These are phyloP conservation scores for Marasmius fiardii DNA, from an alignment of 1,284 basidiomycete genomes.

Conservation along the genomic window DNA sequence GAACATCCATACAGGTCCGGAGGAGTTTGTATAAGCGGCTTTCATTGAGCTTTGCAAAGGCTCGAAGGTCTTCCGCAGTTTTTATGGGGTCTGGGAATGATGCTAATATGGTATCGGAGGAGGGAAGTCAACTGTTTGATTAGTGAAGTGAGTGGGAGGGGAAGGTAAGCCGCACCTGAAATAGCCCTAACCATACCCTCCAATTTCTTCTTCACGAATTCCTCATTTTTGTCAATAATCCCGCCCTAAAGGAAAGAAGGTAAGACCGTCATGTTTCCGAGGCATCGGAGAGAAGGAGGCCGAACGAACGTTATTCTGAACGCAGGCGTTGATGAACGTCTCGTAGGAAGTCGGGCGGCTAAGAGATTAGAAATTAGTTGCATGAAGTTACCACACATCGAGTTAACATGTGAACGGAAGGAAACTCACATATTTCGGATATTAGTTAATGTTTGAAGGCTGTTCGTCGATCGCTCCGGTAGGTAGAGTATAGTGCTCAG, in stretches of 20 bases:
- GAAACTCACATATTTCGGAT: slow-evolving; percentile 54
- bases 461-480: slow-evolving; percentile 56
- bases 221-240: slow-evolving; percentile 77
- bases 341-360: slow-evolving; percentile 7
- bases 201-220: slow-evolving; percentile 54
- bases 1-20: slow-evolving; percentile 77
- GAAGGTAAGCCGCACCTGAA: slow-evolving; percentile 49
- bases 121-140: slow-evolving; percentile 13
- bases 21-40: slow-evolving; percentile 82
- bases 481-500: slow-evolving; percentile 73
- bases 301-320: slow-evolving; percentile 7
- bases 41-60: slow-evolving; percentile 89
- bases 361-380: neutral
- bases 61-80: slow-evolving; percentile 73
- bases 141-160: slow-evolving; percentile 7
- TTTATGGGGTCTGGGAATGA: slow-evolving; percentile 71
- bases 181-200: slow-evolving; percentile 53
- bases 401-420: neutral
- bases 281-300: neutral
- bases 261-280: neutral
- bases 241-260: slow-evolving; percentile 3
- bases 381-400: too few relatives aligned
- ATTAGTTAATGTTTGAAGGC: slow-evolving; percentile 60
- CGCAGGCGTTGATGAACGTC: slow-evolving; percentile 3
- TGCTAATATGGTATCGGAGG: slow-evolving; percentile 27